Base-by-base conservation (phyloP, 2,329 filamentous ascomycete genomes). In the Chrysosporium queenslandicum region DNA sequence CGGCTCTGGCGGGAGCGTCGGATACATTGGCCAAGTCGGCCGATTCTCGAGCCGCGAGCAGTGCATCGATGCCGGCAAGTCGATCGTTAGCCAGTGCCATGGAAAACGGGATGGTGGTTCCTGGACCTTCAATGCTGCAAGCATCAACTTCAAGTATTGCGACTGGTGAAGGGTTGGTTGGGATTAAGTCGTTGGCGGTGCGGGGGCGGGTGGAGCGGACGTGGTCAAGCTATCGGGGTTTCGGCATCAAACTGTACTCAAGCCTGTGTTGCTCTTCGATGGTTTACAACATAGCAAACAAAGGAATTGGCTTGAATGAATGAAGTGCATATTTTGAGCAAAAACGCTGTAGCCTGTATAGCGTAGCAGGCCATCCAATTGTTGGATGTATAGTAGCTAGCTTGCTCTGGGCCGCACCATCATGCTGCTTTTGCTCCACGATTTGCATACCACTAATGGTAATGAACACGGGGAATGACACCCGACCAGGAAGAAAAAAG, bases 141-240 rank as follows among this genome's bases (percentile, higher is more conserved):
- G 27, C 16, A 32, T 50, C 39, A 43, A 50, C 27, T 34, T 42
- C 39, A 50, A 36, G 37, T 50, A 50, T 18, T 50, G 48, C 18
- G 48, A 50, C 39, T 50, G 48, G 48, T 50, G 27, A 43, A 18
- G 2, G 32, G 16, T 6, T 29, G 7, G 4, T 8, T 7, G 21
- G 12, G 12, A n/a, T n/a, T 16, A 4, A 30, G 23, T 16, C 7
- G 41, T 29, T 43, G 36, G 16, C 30, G 23, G 16, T 2, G 11
- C 11, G 41, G 25, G 11, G 41, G n/a, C n/a, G 23, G 6, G 7
- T 43, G 23, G 21, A 43, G 16, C 4, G 36, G 9, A 20, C 4
- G 32, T 9, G 7, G 27, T 4, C 27, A 9, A 9, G 27, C 9
- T 29, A n/a, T n/a, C n/a, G n/a, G n/a, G n/a, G n/a, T n/a, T n/a